phyloP scores from a whole-genome alignment of 148 eudicot species.

The Cornus kousa region DNA sequence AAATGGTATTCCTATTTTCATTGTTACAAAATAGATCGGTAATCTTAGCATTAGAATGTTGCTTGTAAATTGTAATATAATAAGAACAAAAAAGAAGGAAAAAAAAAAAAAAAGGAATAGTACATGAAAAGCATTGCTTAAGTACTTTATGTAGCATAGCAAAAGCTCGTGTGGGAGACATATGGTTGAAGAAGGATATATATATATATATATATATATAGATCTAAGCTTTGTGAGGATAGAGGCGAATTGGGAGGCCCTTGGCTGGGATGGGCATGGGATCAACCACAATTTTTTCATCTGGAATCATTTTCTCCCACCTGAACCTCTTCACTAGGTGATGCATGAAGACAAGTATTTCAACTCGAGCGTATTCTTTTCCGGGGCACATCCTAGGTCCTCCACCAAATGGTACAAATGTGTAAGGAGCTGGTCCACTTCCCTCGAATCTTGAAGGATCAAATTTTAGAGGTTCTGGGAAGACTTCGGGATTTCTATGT shows the following conservation, averaged over 20 bases:
- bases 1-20: no score
- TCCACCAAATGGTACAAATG: constrained; percentile 66
- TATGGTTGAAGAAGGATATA: no score
- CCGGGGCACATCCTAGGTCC: constrained; percentile 73
- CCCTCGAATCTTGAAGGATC: constrained; percentile 63
- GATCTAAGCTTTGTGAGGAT: constrained; percentile 30
- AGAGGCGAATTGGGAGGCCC: constrained; percentile 58
- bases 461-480: constrained; percentile 45
- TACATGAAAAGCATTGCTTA: background rate
- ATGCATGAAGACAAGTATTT: constrained; percentile 64
- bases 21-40: no score
- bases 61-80: no score
- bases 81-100: no score
- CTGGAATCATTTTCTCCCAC: constrained; percentile 49
- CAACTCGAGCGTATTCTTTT: constrained; percentile 59
- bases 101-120: background rate
- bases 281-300: constrained; percentile 51
- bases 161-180: background rate
- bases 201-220: no score
- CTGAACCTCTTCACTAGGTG: constrained; percentile 53
- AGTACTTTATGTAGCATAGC: background rate
- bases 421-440: constrained; percentile 51
- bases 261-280: constrained; percentile 60
- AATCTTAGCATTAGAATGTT: no score
- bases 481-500: constrained; percentile 42